Evolutionary conservation across 192 early-diverging fungal species (phyloP).

Genomic region (Dissophora ornata): DNA sequence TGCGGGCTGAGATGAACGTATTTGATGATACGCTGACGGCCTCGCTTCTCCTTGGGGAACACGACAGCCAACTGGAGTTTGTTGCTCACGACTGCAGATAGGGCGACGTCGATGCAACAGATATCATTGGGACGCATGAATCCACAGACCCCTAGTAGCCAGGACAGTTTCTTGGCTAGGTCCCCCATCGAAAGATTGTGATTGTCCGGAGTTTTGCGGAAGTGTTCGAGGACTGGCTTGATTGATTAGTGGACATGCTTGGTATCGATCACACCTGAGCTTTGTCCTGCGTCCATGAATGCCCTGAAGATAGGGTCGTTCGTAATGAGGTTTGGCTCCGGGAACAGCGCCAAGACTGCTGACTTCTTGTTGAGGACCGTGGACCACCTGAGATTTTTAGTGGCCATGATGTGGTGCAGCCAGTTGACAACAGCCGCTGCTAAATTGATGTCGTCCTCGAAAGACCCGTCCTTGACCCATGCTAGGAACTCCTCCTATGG

Average conservation of each 20-base stretch:
- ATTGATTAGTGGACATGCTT: slow-evolving; percentile 6
- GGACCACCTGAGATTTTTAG: slow-evolving; percentile 6
- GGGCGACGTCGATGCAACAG: neutral
- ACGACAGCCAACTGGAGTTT: slow-evolving; percentile 9
- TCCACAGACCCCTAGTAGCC: slow-evolving; percentile 14
- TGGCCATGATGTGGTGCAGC: slow-evolving; percentile 8
- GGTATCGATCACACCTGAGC: neutral
- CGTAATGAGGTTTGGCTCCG: too few relatives aligned
- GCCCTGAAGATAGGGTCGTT: neutral
- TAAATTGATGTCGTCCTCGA: slow-evolving; percentile 6
- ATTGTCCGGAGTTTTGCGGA: neutral
- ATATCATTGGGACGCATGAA: slow-evolving; percentile 37
- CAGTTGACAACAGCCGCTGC: slow-evolving; percentile 12
- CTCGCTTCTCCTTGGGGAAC: slow-evolving; percentile 20
- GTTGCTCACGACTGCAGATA: neutral
- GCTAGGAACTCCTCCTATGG: slow-evolving; percentile 9
- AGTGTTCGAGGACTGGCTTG: neutral
- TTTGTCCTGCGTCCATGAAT: neutral
- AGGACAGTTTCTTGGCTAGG: slow-evolving; percentile 11
- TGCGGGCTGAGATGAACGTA: neutral
- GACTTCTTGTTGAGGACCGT: slow-evolving; percentile 16
- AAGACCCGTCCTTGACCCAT: slow-evolving; percentile 7
- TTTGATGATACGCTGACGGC: slow-evolving; percentile 15
- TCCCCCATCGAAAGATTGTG: neutral
- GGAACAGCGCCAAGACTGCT: slow-evolving; percentile 11